A percentile compares a stretch with the other conserved stretches of the same genome.
phyloP scores from a whole-genome alignment of 2,329 filamentous ascomycete genomes.

The Nemania diffusa region DNA sequence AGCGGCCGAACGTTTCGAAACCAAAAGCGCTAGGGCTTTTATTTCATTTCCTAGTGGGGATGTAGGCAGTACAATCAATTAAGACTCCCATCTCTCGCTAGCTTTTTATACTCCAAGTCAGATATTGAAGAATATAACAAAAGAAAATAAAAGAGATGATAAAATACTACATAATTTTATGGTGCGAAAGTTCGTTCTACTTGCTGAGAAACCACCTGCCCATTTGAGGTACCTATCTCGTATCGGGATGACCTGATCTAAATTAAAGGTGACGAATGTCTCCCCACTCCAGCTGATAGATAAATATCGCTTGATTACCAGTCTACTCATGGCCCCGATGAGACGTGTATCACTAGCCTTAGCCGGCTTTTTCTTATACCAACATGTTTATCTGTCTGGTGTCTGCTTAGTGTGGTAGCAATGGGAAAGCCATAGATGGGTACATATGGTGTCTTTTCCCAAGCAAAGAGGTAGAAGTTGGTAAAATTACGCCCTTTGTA shows the following conservation, averaged over 20 bases:
- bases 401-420: too few relatives aligned
- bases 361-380: too few relatives aligned
- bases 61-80: background rate
- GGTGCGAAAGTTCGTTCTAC: background rate
- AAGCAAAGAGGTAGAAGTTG: background rate
- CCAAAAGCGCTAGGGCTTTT: conserved; percentile 7
- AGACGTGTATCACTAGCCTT: conserved; percentile 14
- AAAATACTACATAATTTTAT: background rate
- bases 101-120: background rate
- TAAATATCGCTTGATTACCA: background rate
- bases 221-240: background rate
- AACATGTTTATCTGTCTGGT: too few relatives aligned
- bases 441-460: background rate
- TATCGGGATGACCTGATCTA: conserved; percentile 9
- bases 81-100: background rate
- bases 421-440: too few relatives aligned
- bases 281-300: conserved; percentile 22
- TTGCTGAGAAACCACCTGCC: background rate
- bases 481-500: background rate
- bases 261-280: conserved; percentile 32
- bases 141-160: background rate
- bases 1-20: conserved; percentile 29
- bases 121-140: background rate
- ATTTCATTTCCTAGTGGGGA: background rate
- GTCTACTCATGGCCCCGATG: conserved; percentile 14